These are phyloP conservation scores for Solanum hybrid DNA, from an alignment of 305 asterid species.

Conservation along the genomic window DNA sequence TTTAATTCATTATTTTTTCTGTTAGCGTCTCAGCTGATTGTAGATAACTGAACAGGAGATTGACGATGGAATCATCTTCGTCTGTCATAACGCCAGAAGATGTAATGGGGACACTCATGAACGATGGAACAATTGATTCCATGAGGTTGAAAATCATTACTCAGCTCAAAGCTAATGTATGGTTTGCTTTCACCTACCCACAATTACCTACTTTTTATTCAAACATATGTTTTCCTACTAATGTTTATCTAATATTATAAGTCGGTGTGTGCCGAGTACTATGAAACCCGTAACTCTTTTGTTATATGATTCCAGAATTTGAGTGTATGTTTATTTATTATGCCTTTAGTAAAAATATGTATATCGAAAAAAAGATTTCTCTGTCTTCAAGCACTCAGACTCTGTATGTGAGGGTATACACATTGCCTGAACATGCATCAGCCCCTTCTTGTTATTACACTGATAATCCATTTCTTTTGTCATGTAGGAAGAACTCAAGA, in stretches of 20 bases:
- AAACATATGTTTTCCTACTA: background rate
- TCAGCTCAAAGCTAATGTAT: conserved; percentile 82
- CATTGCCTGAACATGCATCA: background rate
- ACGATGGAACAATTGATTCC: conserved; percentile 82
- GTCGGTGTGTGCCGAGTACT: background rate
- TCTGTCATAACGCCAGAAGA: conserved; percentile 70
- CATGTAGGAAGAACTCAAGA: conserved; percentile 76
- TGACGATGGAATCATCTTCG: conserved; percentile 45
- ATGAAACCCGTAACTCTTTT: background rate
- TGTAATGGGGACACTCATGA: conserved; percentile 75
- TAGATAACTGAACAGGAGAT: background rate
- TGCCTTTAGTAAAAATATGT: background rate
- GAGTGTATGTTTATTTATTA: background rate
- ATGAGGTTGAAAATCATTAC: conserved; percentile 71
- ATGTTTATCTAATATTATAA: background rate
- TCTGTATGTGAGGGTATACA: background rate
- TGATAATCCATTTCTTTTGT: background rate
- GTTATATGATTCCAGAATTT: background rate
- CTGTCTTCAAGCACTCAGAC: background rate
- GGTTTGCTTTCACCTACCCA: conserved; percentile 4
- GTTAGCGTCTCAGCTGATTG: background rate
- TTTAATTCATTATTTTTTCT: background rate
- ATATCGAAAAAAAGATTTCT: background rate
- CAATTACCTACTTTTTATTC: background rate
- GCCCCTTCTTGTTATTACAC: background rate